These are phyloP conservation scores for Handroanthus guayacan DNA, from an alignment of 257 asterid genomes.

Conservation along the genomic window DNA sequence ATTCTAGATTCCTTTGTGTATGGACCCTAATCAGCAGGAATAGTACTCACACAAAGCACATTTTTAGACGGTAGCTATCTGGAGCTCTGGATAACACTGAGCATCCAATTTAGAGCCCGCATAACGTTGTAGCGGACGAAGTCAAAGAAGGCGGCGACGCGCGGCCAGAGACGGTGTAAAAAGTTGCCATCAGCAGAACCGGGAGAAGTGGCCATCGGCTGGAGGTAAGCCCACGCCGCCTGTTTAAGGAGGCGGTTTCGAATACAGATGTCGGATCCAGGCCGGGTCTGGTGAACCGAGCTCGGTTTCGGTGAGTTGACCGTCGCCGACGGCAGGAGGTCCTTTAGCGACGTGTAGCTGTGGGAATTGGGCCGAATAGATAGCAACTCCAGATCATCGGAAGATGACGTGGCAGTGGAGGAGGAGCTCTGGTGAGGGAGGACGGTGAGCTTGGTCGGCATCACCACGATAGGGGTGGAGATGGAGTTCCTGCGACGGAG, in stretches of 20 bases:
- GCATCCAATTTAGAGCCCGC: slow-evolving; percentile 55
- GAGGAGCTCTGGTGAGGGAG: slow-evolving; percentile 33
- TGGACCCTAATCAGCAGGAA: slow-evolving; percentile 26
- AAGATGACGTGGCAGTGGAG: slow-evolving; percentile 44
- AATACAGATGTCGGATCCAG: slow-evolving; percentile 73
- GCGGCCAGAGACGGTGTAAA: slow-evolving; percentile 48
- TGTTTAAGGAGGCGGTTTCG: slow-evolving; percentile 84
- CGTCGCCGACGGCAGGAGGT: slow-evolving; percentile 61
- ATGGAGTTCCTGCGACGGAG: slow-evolving; percentile 55
- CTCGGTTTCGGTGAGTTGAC: slow-evolving; percentile 63
- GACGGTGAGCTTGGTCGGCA: slow-evolving; percentile 45
- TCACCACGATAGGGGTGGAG: slow-evolving; percentile 26
- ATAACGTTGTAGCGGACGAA: slow-evolving; percentile 43
- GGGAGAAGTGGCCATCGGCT: slow-evolving; percentile 80
- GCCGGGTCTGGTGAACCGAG: slow-evolving; percentile 31
- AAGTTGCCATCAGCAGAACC: slow-evolving; percentile 50
- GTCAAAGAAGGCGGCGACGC: slow-evolving; percentile 46
- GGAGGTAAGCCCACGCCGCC: slow-evolving; percentile 98
- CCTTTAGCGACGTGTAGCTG: slow-evolving; percentile 72
- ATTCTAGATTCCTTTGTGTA: not conserved
- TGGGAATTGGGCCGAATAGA: slow-evolving; percentile 49
- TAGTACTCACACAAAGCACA: not conserved
- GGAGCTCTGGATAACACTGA: slow-evolving; percentile 52
- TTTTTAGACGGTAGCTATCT: slow-evolving; percentile 43
- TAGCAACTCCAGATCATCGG: slow-evolving; percentile 56